A percentile compares a stretch with the other conserved stretches of the same genome.
Conservation (phyloP, 345 rosid species). For the Boechera retrofracta region DNA sequence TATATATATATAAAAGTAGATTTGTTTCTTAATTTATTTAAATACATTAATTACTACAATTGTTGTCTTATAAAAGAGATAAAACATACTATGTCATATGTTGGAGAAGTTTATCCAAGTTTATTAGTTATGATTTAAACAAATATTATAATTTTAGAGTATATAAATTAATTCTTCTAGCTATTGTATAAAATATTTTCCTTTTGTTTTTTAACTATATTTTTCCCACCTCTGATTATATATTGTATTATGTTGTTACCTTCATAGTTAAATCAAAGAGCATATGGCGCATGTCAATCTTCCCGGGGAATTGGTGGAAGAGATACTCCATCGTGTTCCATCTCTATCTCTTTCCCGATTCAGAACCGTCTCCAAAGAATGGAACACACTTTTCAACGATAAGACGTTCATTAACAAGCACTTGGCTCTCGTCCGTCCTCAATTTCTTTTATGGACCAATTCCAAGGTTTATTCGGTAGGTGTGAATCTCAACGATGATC, state of each 20-base stretch:
- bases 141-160: background rate
- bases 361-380: conserved; percentile 8
- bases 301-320: conserved; percentile 12
- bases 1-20: background rate
- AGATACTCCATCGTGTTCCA: background rate
- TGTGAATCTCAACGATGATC: background rate
- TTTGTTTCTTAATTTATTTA: background rate
- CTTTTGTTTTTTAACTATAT: background rate
- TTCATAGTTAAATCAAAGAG: background rate
- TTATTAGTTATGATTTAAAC: background rate
- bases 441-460: background rate
- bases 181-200: background rate
- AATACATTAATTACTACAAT: background rate
- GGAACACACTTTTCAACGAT: conserved; percentile 3
- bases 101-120: background rate
- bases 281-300: background rate
- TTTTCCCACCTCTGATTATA: background rate
- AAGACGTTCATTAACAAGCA: background rate
- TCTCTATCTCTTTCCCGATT: background rate
- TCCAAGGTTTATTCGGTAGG: background rate
- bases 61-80: background rate
- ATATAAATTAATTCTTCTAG: background rate
- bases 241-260: background rate
- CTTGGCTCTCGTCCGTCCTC: background rate
- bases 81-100: background rate